A percentile compares a stretch with the other conserved stretches of the same genome.
Evolutionary conservation across 2,329 filamentous ascomycete species (phyloP).

Genomic region (Ceratocystis huliohia): DNA sequence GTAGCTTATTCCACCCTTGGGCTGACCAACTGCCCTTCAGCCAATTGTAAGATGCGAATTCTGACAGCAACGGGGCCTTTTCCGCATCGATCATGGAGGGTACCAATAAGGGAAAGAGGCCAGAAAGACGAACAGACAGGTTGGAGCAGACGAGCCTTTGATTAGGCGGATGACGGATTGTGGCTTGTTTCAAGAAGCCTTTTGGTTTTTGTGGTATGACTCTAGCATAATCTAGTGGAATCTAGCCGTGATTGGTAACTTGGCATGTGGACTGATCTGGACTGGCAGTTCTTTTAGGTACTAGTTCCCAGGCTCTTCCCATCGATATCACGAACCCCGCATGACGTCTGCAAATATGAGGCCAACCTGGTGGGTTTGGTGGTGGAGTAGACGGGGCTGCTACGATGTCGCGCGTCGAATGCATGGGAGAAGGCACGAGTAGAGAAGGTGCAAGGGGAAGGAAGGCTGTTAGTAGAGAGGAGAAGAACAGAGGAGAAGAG

Average conservation of each 20-base stretch:
- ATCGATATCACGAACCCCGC: too few relatives aligned
- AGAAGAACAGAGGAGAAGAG: neutral
- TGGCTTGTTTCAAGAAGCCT: constrained; percentile 9
- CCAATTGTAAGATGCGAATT: too few relatives aligned
- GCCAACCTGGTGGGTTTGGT: too few relatives aligned
- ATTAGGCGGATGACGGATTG: neutral
- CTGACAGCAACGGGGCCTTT: neutral
- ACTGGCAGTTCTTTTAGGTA: neutral
- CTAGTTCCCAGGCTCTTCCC: neutral
- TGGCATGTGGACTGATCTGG: too few relatives aligned
- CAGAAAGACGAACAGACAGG: neutral
- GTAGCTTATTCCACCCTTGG: too few relatives aligned
- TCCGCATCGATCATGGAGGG: neutral
- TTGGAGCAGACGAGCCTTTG: neutral
- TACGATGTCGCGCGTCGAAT: too few relatives aligned
- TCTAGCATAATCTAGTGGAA: neutral
- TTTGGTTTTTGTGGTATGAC: neutral
- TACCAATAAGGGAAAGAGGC: neutral
- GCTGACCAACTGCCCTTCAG: too few relatives aligned
- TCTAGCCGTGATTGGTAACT: neutral
- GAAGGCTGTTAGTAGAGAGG: neutral
- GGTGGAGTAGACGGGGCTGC: too few relatives aligned
- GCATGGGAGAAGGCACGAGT: neutral
- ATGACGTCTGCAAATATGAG: too few relatives aligned
- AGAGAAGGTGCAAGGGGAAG: neutral